phyloP scores from a whole-genome alignment of 2,329 filamentous ascomycete genomes.

The Corynespora cassiicola region DNA sequence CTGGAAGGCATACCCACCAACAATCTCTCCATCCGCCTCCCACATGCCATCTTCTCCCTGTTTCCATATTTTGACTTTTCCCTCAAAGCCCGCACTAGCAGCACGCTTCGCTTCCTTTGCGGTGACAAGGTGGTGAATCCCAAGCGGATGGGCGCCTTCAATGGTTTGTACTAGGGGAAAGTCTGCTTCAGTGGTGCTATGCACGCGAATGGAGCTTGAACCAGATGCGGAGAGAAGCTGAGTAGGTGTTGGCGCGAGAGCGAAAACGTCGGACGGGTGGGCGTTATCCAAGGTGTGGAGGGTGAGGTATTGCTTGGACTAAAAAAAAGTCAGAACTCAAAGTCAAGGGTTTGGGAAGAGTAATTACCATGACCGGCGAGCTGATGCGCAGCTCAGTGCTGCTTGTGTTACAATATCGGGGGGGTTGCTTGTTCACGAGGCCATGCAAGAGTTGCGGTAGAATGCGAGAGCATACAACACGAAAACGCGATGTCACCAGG shows the following conservation, averaged over 20 bases:
- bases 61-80: slow-evolving; percentile 85
- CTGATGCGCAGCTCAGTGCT: slow-evolving; percentile 7
- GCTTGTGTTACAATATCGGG: slow-evolving; percentile 3
- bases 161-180: slow-evolving; percentile 84
- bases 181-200: slow-evolving; percentile 73
- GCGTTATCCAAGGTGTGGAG: slow-evolving; percentile 89
- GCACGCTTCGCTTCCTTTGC: slow-evolving; percentile 72
- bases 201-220: slow-evolving; percentile 79
- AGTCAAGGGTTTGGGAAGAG: background rate
- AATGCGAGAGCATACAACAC: slow-evolving; percentile 28
- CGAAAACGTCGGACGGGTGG: slow-evolving; percentile 84
- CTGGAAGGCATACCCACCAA: slow-evolving; percentile 41
- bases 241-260: slow-evolving; percentile 75
- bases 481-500: slow-evolving; percentile 37
- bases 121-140: slow-evolving; percentile 87
- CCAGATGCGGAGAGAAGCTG: slow-evolving; percentile 85
- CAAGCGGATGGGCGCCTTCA: slow-evolving; percentile 79
- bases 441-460: slow-evolving; percentile 30
- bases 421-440: background rate
- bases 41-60: slow-evolving; percentile 59
- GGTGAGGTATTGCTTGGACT: slow-evolving; percentile 99
- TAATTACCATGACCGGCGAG: slow-evolving; percentile 16
- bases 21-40: slow-evolving; percentile 59
- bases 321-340: slow-evolving; percentile 14
- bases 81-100: slow-evolving; percentile 86